phyloP scores from a whole-genome alignment of 78 protist species.

The Polysphondylium violaceum region DNA sequence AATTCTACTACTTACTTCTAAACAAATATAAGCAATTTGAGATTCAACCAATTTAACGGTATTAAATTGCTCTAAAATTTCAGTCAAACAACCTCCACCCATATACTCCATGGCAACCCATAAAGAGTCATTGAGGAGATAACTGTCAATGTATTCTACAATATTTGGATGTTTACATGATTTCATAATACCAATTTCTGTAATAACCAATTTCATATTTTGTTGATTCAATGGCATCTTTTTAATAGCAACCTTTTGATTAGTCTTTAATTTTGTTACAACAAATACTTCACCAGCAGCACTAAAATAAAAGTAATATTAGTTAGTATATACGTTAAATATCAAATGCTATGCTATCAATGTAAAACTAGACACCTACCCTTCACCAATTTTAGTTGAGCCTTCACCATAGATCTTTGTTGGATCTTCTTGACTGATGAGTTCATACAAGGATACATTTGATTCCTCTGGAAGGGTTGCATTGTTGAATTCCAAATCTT shows the following conservation, averaged over 20 bases:
- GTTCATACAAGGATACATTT: slow-evolving; percentile 67
- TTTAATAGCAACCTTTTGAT: slow-evolving; percentile 88
- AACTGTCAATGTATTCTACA: slow-evolving; percentile 87
- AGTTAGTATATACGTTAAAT: too few relatives aligned
- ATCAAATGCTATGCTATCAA: too few relatives aligned
- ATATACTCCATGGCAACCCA: slow-evolving; percentile 95
- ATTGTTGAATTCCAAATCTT: slow-evolving; percentile 11
- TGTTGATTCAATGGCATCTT: slow-evolving; percentile 83
- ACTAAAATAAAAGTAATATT: too few relatives aligned
- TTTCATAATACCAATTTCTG: slow-evolving; percentile 90
- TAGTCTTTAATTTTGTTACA: slow-evolving; percentile 58
- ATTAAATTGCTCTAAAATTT: slow-evolving; percentile 83
- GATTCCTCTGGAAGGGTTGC: slow-evolving; percentile 78
- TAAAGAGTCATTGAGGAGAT: slow-evolving; percentile 76
- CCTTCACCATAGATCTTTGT: slow-evolving; percentile 67
- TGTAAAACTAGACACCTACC: too few relatives aligned
- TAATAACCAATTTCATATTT: slow-evolving; percentile 87
- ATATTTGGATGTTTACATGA: slow-evolving; percentile 90
- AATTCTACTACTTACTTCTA: slow-evolving; percentile 40
- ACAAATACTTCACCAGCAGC: slow-evolving; percentile 88
- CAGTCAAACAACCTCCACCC: slow-evolving; percentile 92
- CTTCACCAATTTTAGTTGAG: slow-evolving; percentile 68
- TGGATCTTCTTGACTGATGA: slow-evolving; percentile 84
- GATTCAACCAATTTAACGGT: slow-evolving; percentile 71
- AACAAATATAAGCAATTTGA: slow-evolving; percentile 87